Evolutionary conservation across 2,329 filamentous ascomycete genomes (phyloP), one percentile per base, ranked within the genome.

Genomic region (Aspergillus versicolor): DNA sequence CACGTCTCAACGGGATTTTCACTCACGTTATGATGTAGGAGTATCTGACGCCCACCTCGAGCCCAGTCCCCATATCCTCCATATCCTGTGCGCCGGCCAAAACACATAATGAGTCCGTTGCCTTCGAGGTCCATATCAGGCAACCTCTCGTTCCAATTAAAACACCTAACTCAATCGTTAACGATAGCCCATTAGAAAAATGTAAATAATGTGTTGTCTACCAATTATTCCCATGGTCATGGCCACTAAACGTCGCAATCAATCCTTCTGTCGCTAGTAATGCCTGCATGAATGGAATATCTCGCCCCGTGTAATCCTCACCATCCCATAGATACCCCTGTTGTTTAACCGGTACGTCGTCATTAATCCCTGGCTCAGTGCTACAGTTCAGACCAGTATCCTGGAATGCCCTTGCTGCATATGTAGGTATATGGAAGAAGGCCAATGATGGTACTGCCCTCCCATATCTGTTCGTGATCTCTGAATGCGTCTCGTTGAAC

Each of bases 391-490:
- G 66, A 72, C 82, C 61, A 5, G 24, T 6, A 63, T 74, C 56
- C 54, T 82, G 79, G 44, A 79, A 72, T 3, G 70, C 71, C 5
- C 67, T 68, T 61, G 76, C 75, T 3, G 78, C 75, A 44, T 76
- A 72, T 1, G 70, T 70, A 3, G 80, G 82, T 27, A 84, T 84
- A 61, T 85, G 83, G 6, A 82, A 79, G 59, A 85, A 85, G 0
- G 78, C 81, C 2, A 85, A 64, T 13, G 78, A 81, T 1, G 81
- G 82, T 15, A 84, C 71, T 0, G 58, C 48, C 4, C 65, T 67
- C 3, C 67, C 64, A 45, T 78, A 73, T 44, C 67, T 54, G 0
- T 57, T 41, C 2, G 58, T 63, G 3, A 79, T 56, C 2, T 63
- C 53, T 15, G 60, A 41, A 22, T 72, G 70, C 9, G 75, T 74